These are phyloP conservation scores for Bullera alba DNA, from an alignment of 768 basidiomycete genomes.

Conservation along the genomic window DNA sequence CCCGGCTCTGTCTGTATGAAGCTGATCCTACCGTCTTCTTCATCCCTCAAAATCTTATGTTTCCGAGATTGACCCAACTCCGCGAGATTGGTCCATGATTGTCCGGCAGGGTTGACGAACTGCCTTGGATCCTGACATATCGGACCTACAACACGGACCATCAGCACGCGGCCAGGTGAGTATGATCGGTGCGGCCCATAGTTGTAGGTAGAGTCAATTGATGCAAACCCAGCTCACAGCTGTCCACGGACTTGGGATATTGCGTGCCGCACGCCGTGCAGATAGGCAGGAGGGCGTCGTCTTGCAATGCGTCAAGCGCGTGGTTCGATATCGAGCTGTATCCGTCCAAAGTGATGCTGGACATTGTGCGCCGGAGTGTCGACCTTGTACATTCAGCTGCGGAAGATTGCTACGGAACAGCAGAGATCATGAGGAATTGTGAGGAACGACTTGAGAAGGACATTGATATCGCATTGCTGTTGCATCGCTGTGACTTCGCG, in stretches of 20 bases:
- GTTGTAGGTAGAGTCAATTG: too few species aligned
- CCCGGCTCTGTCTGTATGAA: slow-evolving; percentile 33
- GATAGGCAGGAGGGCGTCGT: slow-evolving; percentile 35
- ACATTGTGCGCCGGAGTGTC: too few species aligned
- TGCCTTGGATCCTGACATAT: slow-evolving; percentile 41
- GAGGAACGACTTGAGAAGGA: too few species aligned
- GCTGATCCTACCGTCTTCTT: slow-evolving; percentile 30
- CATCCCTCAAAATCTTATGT: slow-evolving; percentile 26
- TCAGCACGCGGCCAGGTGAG: background rate
- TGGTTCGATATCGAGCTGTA: slow-evolving; percentile 8
- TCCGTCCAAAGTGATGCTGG: background rate
- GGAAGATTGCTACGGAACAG: too few species aligned
- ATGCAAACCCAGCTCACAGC: slow-evolving; percentile 15
- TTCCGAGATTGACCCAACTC: slow-evolving; percentile 18
- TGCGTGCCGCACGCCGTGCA: slow-evolving; percentile 43
- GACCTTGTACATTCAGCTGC: too few species aligned
- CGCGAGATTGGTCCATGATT: slow-evolving; percentile 34
- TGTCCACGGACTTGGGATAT: slow-evolving; percentile 14
- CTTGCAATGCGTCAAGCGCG: slow-evolving; percentile 22
- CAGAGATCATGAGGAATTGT: too few species aligned
- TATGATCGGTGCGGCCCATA: too few species aligned
- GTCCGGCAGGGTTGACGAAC: slow-evolving; percentile 33
- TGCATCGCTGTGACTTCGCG: too few species aligned
- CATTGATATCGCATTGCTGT: too few species aligned
- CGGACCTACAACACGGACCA: slow-evolving; percentile 7